A percentile compares a stretch with the other conserved stretches of the same genome.
These are phyloP conservation scores for Polytrichum commune DNA, from an alignment of 225 moss, liverwort and hornwort species.

Conservation along the genomic window DNA sequence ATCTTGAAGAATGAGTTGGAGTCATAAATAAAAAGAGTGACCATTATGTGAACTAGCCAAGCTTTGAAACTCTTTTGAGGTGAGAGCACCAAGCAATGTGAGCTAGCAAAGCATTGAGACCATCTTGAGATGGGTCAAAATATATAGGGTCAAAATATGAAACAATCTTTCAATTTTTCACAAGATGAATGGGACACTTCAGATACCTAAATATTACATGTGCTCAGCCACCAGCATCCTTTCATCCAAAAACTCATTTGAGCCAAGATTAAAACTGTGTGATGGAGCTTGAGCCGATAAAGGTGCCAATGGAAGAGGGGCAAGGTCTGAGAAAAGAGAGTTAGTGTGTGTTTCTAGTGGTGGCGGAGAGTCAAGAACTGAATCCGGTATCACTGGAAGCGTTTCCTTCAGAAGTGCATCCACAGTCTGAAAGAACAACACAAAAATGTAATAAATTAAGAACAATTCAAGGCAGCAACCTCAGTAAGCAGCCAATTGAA, in stretches of 20 bases:
- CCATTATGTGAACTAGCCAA: no score
- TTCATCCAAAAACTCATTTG: conserved; percentile 12
- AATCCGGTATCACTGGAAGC: conserved; percentile 44
- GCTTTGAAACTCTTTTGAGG: not conserved
- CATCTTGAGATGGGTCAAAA: no score
- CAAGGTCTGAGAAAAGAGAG: conserved; percentile 25
- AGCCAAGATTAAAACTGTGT: conserved; percentile 15
- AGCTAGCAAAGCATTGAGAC: not conserved
- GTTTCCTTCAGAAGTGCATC: conserved; percentile 41
- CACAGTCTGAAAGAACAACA: conserved; percentile 33
- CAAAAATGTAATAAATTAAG: not conserved
- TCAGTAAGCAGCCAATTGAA: not conserved
- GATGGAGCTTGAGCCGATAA: conserved; percentile 7
- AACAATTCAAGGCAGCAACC: not conserved
- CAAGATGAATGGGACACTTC: not conserved
- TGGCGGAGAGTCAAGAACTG: conserved; percentile 49
- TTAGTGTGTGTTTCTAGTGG: conserved; percentile 12
- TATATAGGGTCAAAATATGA: no score
- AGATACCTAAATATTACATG: not conserved
- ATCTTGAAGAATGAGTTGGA: no score
- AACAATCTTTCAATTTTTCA: not conserved
- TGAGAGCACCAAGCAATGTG: not conserved
- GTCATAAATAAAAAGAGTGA: no score
- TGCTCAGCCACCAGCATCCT: conserved; percentile 21
- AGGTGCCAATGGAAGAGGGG: conserved; percentile 38